Evolutionary conservation across 495 filamentous ascomycete genomes (phyloP), one percentile per base, ranked within the genome.

Genomic region (Penicillium lagena): DNA sequence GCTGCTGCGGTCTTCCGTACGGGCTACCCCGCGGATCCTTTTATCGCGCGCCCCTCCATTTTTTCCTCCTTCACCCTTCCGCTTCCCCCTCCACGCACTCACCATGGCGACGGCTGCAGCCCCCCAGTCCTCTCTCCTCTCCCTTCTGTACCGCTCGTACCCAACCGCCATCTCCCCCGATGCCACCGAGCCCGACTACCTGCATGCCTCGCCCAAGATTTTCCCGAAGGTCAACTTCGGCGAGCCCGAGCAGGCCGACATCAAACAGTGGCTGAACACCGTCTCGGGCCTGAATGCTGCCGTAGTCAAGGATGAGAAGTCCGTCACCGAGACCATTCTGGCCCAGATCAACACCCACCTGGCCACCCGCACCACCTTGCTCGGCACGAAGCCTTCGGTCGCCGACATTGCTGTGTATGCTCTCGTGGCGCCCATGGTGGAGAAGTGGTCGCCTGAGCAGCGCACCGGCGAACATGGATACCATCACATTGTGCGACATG

Each of bases 341-440:
- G 74, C 78, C 36, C 75, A 81, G 30, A 75, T 98, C 45, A 95
- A 97, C 68, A 74, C 78, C 41, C 87, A 95, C 67, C 82, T 98
- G 35, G 82, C 88, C 27, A 86, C 83, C 43, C 87, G 89, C 47
- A 93, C 90, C 44, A 96, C 91, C 12, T 70, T 95, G 37, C 81
- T 97, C 11, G 91, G 91, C 49, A 78, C 79, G 62, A 96, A 96
- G 72, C 87, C 90, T 37, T 93, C 87, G 42, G 79, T 89, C 59
- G 93, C 90, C 43, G 93, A 98, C 58, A 69, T 95, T 40, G 86
- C 86, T 44, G 75, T 90, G 42, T 98, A 95, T 69, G 76, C 89
- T 52, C 73, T 86, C 35, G 70, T 96, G 13, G 86, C 85, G 14
- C 86, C 90, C 13, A 52, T 83, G 4, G 87, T 96, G 43, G 79